Evolutionary conservation across 2,329 filamentous ascomycete species (phyloP).

Genomic region (Fusarium keratoplasticum): DNA sequence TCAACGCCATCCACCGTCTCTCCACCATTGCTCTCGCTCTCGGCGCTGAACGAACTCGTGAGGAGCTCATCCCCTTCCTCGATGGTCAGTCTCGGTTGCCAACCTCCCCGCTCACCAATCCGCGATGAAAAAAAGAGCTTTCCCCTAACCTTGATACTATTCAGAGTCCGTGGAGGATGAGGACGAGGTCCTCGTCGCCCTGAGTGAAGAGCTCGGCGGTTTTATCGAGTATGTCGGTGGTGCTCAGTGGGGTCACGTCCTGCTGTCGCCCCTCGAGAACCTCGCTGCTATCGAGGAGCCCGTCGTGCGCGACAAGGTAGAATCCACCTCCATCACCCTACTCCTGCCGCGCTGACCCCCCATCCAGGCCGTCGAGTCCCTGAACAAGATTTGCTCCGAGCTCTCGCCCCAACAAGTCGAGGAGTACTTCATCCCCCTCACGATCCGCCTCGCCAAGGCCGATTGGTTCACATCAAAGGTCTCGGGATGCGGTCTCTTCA

Average conservation of each 20-base stretch:
- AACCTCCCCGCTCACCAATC: conserved; percentile 29
- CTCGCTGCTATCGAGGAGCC: conserved; percentile 98
- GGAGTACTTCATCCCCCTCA: conserved; percentile 96
- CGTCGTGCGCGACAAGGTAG: conserved; percentile 95
- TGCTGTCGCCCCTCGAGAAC: conserved; percentile 97
- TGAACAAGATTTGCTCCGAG: conserved; percentile 98
- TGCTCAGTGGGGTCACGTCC: conserved; percentile 92
- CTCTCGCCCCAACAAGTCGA: conserved; percentile 93
- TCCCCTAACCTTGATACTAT: conserved; percentile 32
- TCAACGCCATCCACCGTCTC: conserved; percentile 98
- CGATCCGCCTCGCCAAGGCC: conserved; percentile 95
- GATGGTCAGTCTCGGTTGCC: conserved; percentile 77
- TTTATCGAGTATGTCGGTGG: conserved; percentile 99
- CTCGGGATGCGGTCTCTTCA: conserved; percentile 95
- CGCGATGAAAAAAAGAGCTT: conserved; percentile 20
- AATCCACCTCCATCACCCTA: conserved; percentile 25
- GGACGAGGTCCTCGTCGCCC: conserved; percentile 95
- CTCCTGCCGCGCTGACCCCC: conserved; percentile 5
- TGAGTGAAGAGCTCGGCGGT: conserved; percentile 95
- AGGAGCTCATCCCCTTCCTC: conserved; percentile 98
- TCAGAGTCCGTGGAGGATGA: conserved; percentile 98
- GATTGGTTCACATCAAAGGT: conserved; percentile 99
- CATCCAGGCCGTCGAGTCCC: conserved; percentile 90
- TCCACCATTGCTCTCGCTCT: conserved; percentile 98
- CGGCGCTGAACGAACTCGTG: conserved; percentile 94